These are phyloP conservation scores for Nidularia sp. DNA, from an alignment of 768 basidiomycete genomes.

Conservation along the genomic window DNA sequence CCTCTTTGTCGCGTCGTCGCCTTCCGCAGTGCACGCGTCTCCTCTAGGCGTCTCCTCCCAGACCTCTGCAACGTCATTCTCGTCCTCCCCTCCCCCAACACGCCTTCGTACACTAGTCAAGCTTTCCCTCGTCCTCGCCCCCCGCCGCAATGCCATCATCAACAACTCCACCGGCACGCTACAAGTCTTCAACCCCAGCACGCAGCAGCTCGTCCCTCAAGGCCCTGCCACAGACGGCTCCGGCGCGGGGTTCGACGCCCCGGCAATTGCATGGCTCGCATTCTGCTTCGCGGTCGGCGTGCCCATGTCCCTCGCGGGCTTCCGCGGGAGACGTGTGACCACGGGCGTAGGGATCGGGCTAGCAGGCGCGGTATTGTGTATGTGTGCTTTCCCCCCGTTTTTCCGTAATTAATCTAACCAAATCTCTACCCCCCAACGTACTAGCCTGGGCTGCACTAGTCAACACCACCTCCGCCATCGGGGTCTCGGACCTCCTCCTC, in stretches of 20 bases:
- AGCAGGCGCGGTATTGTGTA: conserved; percentile 43
- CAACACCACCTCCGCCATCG: conserved; percentile 45
- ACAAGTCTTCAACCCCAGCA: conserved; percentile 39
- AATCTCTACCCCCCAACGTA: neutral
- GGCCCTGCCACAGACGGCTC: conserved; percentile 56
- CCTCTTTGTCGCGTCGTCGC: too few relatives aligned
- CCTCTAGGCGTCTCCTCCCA: conserved; percentile 6
- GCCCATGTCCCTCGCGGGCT: conserved; percentile 52
- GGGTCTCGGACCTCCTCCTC: conserved; percentile 49
- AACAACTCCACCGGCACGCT: conserved; percentile 34
- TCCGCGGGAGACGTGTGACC: conserved; percentile 54
- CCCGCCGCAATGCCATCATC: conserved; percentile 9
- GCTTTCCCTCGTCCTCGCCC: conserved; percentile 4
- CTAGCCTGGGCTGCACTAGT: conserved; percentile 62
- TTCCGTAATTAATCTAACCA: neutral
- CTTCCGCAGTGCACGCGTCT: neutral
- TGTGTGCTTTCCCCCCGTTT: conserved; percentile 8
- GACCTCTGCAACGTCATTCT: conserved; percentile 2
- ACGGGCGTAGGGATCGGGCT: conserved; percentile 51
- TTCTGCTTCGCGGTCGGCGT: conserved; percentile 48
- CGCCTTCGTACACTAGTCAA: neutral
- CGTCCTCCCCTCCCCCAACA: neutral
- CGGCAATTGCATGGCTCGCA: conserved; percentile 56
- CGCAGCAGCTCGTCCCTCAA: conserved; percentile 43
- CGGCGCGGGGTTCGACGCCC: conserved; percentile 37